Percentiles rank a stretch among this genome's conserved stretches.
These are phyloP conservation scores for Fonsecaea pugnacius DNA, from an alignment of 2,329 filamentous ascomycete genomes.

Conservation along the genomic window DNA sequence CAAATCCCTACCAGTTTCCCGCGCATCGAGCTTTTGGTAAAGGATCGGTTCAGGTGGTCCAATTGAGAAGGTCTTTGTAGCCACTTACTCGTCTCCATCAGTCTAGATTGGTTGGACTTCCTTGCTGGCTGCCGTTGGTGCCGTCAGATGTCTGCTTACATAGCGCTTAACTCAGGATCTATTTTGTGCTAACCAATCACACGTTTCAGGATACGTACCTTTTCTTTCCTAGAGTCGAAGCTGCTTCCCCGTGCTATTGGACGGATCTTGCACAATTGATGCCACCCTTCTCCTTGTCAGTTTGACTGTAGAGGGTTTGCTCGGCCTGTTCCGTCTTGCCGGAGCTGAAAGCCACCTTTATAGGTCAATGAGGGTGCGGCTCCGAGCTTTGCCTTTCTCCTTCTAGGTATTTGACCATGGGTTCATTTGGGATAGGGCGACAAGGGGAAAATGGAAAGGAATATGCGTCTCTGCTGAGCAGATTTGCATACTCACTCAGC, in stretches of 20 bases:
- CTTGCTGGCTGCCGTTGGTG: not conserved
- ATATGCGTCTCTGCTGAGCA: not conserved
- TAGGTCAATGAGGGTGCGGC: not conserved
- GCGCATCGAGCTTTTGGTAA: slow-evolving; percentile 14
- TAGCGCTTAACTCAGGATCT: slow-evolving; percentile 17
- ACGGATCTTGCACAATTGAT: not conserved
- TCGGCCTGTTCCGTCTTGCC: not conserved
- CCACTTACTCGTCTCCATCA: slow-evolving; percentile 1
- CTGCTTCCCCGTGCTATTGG: not conserved
- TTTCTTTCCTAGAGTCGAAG: slow-evolving; percentile 2
- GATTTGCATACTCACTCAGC: not conserved
- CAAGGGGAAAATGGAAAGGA: not conserved
- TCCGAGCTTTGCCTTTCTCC: not conserved
- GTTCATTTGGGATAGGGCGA: not conserved
- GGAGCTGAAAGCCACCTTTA: not conserved
- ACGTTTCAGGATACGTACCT: not conserved
- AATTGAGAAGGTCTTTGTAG: slow-evolving; percentile 7
- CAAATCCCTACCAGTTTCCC: slow-evolving; percentile 6
- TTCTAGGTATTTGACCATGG: not conserved
- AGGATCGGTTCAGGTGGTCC: slow-evolving; percentile 4
- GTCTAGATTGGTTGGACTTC: slow-evolving; percentile 2
- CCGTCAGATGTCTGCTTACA: slow-evolving; percentile 12
- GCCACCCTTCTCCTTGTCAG: not conserved
- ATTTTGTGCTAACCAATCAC: slow-evolving; percentile 17
- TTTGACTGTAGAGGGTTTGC: not conserved